Evolutionary conservation across 257 asterid genomes (phyloP).

Genomic region (Gentiana macrophylla): DNA sequence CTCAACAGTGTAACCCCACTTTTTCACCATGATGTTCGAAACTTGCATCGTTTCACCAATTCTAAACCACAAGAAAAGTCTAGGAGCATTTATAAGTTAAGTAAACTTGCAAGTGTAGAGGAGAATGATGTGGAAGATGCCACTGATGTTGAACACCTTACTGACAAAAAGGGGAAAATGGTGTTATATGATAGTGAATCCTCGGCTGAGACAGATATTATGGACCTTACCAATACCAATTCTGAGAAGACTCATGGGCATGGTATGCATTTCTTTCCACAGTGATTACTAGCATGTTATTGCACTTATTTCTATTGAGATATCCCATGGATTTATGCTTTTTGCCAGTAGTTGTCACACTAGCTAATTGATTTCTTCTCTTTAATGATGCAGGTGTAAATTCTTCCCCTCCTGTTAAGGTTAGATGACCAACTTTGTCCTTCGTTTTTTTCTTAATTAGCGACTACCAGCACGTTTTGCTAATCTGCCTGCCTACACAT

Average conservation of each 20-base stretch:
- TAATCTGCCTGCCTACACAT: too few relatives aligned
- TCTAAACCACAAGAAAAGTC: slow-evolving; percentile 26
- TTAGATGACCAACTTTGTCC: slow-evolving; percentile 9
- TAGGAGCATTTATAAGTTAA: slow-evolving; percentile 8
- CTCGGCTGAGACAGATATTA: slow-evolving; percentile 63
- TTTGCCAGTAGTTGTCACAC: background rate
- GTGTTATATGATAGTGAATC: slow-evolving; percentile 35
- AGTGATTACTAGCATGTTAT: background rate
- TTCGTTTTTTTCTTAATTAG: too few relatives aligned
- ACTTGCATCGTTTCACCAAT: slow-evolving; percentile 27
- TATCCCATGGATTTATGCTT: background rate
- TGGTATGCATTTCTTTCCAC: slow-evolving; percentile 19
- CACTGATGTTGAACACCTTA: background rate
- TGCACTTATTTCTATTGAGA: background rate
- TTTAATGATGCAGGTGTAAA: slow-evolving; percentile 37
- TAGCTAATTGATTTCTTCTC: slow-evolving; percentile 16
- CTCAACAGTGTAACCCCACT: slow-evolving; percentile 17
- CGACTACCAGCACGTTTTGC: too few relatives aligned
- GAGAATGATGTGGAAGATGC: background rate
- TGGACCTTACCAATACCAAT: slow-evolving; percentile 40
- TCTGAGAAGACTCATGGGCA: slow-evolving; percentile 21
- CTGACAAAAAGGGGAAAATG: slow-evolving; percentile 5
- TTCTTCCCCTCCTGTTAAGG: slow-evolving; percentile 48
- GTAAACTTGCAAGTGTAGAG: background rate
- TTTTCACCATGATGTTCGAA: slow-evolving; percentile 27